A percentile compares a stretch with the other conserved stretches of the same genome.
These are phyloP conservation scores for Fusarium succisae DNA, from an alignment of 2,329 filamentous ascomycete species.

Conservation along the genomic window DNA sequence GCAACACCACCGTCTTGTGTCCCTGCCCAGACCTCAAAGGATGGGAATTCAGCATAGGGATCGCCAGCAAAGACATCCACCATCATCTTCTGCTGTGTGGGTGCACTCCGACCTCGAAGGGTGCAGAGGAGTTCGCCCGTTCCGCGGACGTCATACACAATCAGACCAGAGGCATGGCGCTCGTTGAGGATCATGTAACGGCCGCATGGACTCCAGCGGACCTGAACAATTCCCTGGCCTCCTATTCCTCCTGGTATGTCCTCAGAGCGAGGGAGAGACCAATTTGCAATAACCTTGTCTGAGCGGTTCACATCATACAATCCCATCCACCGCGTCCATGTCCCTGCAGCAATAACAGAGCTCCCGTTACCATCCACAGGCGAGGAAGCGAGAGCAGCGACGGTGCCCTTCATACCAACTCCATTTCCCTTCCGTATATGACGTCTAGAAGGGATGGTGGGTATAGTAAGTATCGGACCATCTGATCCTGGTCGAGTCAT, in stretches of 20 bases:
- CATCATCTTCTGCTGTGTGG: conserved; percentile 64
- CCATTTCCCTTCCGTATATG: conserved; percentile 68
- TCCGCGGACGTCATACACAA: conserved; percentile 71
- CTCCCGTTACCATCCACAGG: conserved; percentile 46
- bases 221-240: conserved; percentile 71
- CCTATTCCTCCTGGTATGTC: conserved; percentile 67
- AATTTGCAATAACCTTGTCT: conserved; percentile 65
- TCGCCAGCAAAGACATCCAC: conserved; percentile 63
- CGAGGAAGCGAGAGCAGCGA: conserved; percentile 64
- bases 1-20: conserved; percentile 62
- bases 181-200: conserved; percentile 71
- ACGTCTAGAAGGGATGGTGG: conserved; percentile 69
- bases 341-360: conserved; percentile 67
- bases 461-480: conserved; percentile 62
- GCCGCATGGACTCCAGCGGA: conserved; percentile 70
- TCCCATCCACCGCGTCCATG: conserved; percentile 70
- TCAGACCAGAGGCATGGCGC: conserved; percentile 62
- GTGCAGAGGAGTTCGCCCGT: conserved; percentile 65
- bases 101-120: conserved; percentile 59
- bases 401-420: conserved; percentile 70
- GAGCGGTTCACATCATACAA: conserved; percentile 68
- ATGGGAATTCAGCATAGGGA: conserved; percentile 43
- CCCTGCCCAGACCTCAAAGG: conserved; percentile 72
- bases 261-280: conserved; percentile 68
- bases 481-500: conserved; percentile 60